These are phyloP conservation scores for Puya raimondii DNA, from an alignment of 176 grass and related monocot genomes.

Conservation along the genomic window DNA sequence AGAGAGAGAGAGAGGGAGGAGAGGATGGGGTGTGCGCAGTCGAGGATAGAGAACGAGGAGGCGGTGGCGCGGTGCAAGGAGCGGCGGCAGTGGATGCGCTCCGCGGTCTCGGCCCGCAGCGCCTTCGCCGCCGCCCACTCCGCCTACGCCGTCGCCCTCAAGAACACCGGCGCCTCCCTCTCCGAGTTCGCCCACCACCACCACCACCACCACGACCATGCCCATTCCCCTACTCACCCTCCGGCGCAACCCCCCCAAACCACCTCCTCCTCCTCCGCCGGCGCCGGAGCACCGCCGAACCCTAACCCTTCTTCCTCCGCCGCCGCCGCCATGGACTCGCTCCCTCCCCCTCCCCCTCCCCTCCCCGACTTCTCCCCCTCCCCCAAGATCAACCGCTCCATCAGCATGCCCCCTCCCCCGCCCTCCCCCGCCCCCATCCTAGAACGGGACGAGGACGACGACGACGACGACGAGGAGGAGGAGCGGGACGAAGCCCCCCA, in stretches of 20 bases:
- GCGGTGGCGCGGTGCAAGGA: constrained; percentile 83
- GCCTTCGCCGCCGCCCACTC: constrained; percentile 84
- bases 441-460: constrained; percentile 56
- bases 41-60: constrained; percentile 93
- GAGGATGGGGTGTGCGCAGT: constrained; percentile 85
- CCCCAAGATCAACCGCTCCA: constrained; percentile 80
- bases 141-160: constrained; percentile 52
- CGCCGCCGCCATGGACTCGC: constrained; percentile 33
- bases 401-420: constrained; percentile 60
- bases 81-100: constrained; percentile 67
- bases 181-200: constrained; percentile 81
- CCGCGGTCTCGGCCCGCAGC: constrained; percentile 59
- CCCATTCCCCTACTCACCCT: background rate
- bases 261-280: constrained; percentile 7
- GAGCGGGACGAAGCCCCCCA: constrained; percentile 31
- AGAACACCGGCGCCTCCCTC: constrained; percentile 76
- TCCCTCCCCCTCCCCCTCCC: constrained; percentile 69
- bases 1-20: no score
- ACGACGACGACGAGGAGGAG: constrained; percentile 29
- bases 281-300: constrained; percentile 20
- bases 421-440: constrained; percentile 37
- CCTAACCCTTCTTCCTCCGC: constrained; percentile 14
- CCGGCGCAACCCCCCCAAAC: background rate
- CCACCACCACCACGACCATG: constrained; percentile 1
- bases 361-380: constrained; percentile 78